Evolutionary conservation across 768 basidiomycete species (phyloP), one percentile per base, ranked within the genome.

Genomic region (Dendrothele bispora): DNA sequence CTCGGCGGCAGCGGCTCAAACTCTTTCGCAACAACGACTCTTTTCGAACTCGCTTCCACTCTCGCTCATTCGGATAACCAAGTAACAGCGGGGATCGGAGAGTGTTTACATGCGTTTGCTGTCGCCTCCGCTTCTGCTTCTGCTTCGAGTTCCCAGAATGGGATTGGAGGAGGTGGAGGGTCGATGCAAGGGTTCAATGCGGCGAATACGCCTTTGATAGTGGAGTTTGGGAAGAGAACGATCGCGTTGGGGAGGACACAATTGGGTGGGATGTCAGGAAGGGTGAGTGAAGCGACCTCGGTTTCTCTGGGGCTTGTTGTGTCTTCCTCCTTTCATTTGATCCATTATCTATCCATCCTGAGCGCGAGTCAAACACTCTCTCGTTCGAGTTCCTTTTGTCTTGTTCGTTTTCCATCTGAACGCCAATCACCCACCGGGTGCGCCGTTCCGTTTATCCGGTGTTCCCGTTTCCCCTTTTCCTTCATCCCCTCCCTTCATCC

Each of bases 191-290:
- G 64, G 17, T 48, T 65, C 20, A 35, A 53, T 20, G 54, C 57
- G 24, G 52, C 48, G 6, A 41, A 49, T 22, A 53, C 55, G 41
- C 67, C 66, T 7, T 64, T 70, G n/a, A 58, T 68, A 50, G 58
- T 70, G 7, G 63, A 65, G 36, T 66, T 58, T 44, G 61, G 57
- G 34, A 54, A 57, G 24, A 58, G 67, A 2, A 55, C 58, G 5
- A 69, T 70, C 63, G 67, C 65, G n/a, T 45, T 70, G 21, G 66
- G 69, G 30, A 57, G 69, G 47, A 59, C 55, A 46, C 51, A 63
- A 39, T 56, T 70, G 60, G 51, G 55, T 36, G 44, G 55, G 8
- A 64, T 70, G 65, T 61, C 59, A 39, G 69, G 66, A 17, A 54
- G 65, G 53, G 66, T 68, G 46, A 50, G 66, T 37, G 25, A 25